phyloP scores from a whole-genome alignment of 2,329 filamentous ascomycete species.

The Cordyceps cateniannulata region DNA sequence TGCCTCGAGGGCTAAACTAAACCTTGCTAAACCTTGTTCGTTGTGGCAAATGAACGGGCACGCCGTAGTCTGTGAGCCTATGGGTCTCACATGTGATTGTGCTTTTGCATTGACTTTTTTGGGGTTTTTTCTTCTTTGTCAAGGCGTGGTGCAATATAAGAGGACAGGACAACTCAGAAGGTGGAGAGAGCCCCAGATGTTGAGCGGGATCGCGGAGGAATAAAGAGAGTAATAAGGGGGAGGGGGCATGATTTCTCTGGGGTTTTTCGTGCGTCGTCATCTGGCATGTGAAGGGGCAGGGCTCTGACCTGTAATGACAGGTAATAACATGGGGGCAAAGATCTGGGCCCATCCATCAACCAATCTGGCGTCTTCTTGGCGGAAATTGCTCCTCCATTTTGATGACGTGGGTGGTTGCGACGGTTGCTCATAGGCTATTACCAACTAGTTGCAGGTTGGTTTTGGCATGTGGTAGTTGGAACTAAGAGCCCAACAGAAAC shows the following conservation, averaged over 20 bases:
- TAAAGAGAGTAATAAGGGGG: too few relatives aligned
- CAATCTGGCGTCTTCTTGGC: not conserved
- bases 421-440: not conserved
- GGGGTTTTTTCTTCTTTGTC: not conserved
- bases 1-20: not conserved
- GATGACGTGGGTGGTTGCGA: not conserved
- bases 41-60: not conserved
- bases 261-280: not conserved
- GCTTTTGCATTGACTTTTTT: not conserved
- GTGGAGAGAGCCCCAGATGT: not conserved
- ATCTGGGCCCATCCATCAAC: not conserved
- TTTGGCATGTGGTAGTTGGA: not conserved
- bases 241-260: not conserved
- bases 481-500: not conserved
- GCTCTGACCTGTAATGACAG: not conserved
- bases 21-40: not conserved
- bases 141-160: not conserved
- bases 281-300: not conserved
- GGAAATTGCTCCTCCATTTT: not conserved
- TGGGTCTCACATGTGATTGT: constrained; percentile 7
- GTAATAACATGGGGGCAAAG: not conserved
- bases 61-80: not conserved
- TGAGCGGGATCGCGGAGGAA: not conserved
- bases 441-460: not conserved
- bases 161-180: not conserved